These are phyloP conservation scores for Saprolegnia parasitica DNA, from an alignment of 352 stramenopile genomes.

Conservation along the genomic window DNA sequence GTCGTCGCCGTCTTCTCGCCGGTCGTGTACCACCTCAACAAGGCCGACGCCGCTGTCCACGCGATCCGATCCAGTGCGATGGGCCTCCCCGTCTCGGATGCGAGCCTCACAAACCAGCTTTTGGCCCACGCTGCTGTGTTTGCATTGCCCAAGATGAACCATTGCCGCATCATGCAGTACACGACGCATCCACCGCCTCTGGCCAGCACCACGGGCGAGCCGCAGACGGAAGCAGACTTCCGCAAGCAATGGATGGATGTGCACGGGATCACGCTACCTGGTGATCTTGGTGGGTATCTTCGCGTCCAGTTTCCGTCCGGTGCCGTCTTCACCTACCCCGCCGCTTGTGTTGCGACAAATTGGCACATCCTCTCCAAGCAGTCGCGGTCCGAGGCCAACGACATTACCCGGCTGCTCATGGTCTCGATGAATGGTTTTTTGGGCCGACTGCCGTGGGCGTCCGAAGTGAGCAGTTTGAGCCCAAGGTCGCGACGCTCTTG, in stretches of 20 bases:
- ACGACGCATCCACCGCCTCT: neutral
- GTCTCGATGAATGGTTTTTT: slow-evolving; percentile 34
- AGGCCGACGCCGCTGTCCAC: slow-evolving; percentile 13
- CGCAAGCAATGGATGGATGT: slow-evolving; percentile 39
- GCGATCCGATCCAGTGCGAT: neutral
- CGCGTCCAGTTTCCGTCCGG: slow-evolving; percentile 37
- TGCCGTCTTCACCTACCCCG: slow-evolving; percentile 40
- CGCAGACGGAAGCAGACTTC: slow-evolving; percentile 37
- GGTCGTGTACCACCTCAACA: slow-evolving; percentile 27
- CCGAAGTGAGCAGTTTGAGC: slow-evolving; percentile 11
- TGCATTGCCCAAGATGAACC: slow-evolving; percentile 31
- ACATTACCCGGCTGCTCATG: slow-evolving; percentile 34
- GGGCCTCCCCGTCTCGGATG: slow-evolving; percentile 4
- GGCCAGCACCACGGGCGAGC: slow-evolving; percentile 24
- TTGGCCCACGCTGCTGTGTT: neutral
- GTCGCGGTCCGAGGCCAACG: slow-evolving; percentile 34
- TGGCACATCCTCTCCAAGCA: slow-evolving; percentile 40
- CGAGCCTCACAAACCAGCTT: neutral
- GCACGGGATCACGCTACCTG: slow-evolving; percentile 38
- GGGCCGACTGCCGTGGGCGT: slow-evolving; percentile 30
- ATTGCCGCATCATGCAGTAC: slow-evolving; percentile 36
- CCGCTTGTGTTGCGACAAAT: slow-evolving; percentile 38
- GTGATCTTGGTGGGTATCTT: slow-evolving; percentile 40
- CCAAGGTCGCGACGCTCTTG: slow-evolving; percentile 30
- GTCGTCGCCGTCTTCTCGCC: slow-evolving; percentile 22